phyloP scores from a whole-genome alignment of 352 stramenopile species.

The Thalassiosira hispida region DNA sequence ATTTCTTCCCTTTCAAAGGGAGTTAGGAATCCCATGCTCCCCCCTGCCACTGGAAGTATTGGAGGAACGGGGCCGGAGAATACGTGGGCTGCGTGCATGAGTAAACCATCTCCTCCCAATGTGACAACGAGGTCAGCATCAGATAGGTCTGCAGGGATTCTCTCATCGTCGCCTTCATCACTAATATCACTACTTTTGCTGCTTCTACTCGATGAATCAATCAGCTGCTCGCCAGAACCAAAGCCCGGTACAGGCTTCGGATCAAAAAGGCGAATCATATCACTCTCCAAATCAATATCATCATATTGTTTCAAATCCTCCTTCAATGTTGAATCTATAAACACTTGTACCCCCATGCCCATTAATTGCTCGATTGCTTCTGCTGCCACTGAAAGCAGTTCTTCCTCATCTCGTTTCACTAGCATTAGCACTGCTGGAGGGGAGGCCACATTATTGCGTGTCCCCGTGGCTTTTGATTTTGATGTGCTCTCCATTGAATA shows the following conservation, averaged over 20 bases:
- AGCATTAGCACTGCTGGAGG: slow-evolving; percentile 68
- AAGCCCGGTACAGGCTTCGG: slow-evolving; percentile 56
- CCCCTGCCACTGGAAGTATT: slow-evolving; percentile 93
- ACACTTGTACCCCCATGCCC: slow-evolving; percentile 57
- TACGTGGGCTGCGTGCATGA: slow-evolving; percentile 84
- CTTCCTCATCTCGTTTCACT: slow-evolving; percentile 67
- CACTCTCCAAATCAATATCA: slow-evolving; percentile 58
- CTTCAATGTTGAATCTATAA: slow-evolving; percentile 63
- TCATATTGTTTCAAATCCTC: slow-evolving; percentile 66
- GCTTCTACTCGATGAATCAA: slow-evolving; percentile 2
- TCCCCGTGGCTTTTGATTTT: not conserved
- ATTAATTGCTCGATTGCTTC: slow-evolving; percentile 39
- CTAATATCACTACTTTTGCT: not conserved
- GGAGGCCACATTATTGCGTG: not conserved
- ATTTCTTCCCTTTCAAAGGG: slow-evolving; percentile 87
- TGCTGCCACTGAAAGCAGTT: slow-evolving; percentile 61
- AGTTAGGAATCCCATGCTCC: slow-evolving; percentile 96
- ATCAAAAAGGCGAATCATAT: slow-evolving; percentile 73
- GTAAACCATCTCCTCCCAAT: slow-evolving; percentile 92
- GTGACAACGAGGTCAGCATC: slow-evolving; percentile 78
- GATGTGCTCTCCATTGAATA: slow-evolving; percentile 4
- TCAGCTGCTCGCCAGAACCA: slow-evolving; percentile 51
- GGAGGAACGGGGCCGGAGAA: slow-evolving; percentile 90
- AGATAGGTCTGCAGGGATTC: slow-evolving; percentile 30
- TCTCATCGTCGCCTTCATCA: slow-evolving; percentile 17